Evolutionary conservation across 352 stramenopile genomes (phyloP), one percentile per base, ranked within the genome.

Genomic region (Peronospora destructor): DNA sequence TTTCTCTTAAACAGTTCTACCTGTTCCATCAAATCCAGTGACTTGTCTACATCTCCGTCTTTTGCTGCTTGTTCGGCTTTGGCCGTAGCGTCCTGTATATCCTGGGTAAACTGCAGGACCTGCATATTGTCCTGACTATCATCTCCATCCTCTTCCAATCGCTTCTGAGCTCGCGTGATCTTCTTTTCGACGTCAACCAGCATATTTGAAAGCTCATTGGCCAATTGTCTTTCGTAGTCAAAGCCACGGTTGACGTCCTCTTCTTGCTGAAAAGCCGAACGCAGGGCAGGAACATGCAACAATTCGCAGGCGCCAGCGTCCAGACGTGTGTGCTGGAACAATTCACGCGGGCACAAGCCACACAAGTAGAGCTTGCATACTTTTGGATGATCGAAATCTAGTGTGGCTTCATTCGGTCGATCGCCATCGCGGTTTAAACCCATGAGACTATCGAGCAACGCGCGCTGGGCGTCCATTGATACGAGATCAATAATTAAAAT

Each of bases 281-380:
- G 79, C 19, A 95, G 56, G 30, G 73, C 64, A 28, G 87, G 79
- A 12, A 88, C 16, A 60, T 96, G 84, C 34, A 92, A 38, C 55
- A 69, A 61, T 38, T 61, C 36, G 59, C 84, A 94, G 21, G 84
- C 62, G 54, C 86, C 80, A 14, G 82, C 48, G 54, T 95, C 83
- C 63, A 94, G 84, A 25, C 89, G 88, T 34, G 87, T 95, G 60
- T 95, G 94, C 44, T 88, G 76, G 56, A 96, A 96, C 45, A 95
- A 68, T 17, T 94, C 84, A 54, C 94, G 76, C 32, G 80, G 82
- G 57, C 84, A 95, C 25, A 93, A 65, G 0, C 84, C 84, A 32
- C 84, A 87, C 14, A 94, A 66, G 36, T 74, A 95, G 19, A 65
- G 53, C 54, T 93, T 93, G 57, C 84, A 95, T 7, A 94, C 82